Percentiles rank a stretch among this genome's conserved stretches.
These are phyloP conservation scores for Saccharomyces paradoxus DNA, from an alignment of 805 yeast genomes.

Conservation along the genomic window DNA sequence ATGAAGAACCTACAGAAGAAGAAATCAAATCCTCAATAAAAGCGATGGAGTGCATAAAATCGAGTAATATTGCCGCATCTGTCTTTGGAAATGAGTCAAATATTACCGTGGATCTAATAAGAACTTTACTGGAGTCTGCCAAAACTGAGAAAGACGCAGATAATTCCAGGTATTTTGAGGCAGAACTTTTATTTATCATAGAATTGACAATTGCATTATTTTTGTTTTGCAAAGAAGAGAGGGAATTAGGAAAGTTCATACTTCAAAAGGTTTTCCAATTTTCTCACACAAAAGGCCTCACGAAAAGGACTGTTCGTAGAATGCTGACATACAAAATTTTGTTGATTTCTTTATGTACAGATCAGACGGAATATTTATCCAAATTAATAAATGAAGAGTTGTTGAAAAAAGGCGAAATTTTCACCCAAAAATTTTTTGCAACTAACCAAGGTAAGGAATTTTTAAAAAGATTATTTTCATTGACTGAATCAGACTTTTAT, in stretches of 20 bases:
- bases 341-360: constrained; percentile 21
- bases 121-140: constrained; percentile 29
- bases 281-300: constrained; percentile 11
- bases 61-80: constrained; percentile 53
- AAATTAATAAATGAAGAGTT: constrained; percentile 24
- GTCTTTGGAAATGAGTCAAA: constrained; percentile 41
- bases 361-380: constrained; percentile 16
- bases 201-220: constrained; percentile 34
- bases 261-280: constrained; percentile 13
- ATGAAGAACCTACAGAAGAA: constrained; percentile 90
- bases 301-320: constrained; percentile 27
- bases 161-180: constrained; percentile 36
- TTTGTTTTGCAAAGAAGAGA: constrained; percentile 29
- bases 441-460: constrained; percentile 41
- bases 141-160: constrained; percentile 29
- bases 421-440: constrained; percentile 24
- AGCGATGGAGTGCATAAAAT: constrained; percentile 72
- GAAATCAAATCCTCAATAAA: constrained; percentile 81
- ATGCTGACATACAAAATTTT: constrained; percentile 33
- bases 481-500: constrained; percentile 21
- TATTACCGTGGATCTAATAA: constrained; percentile 27
- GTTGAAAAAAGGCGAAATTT: constrained; percentile 28
- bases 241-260: constrained; percentile 18
- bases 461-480: constrained; percentile 36
- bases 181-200: constrained; percentile 40